Base-by-base conservation (phyloP, 1,139 yeast species). In the Yamadazyma mexicana region DNA sequence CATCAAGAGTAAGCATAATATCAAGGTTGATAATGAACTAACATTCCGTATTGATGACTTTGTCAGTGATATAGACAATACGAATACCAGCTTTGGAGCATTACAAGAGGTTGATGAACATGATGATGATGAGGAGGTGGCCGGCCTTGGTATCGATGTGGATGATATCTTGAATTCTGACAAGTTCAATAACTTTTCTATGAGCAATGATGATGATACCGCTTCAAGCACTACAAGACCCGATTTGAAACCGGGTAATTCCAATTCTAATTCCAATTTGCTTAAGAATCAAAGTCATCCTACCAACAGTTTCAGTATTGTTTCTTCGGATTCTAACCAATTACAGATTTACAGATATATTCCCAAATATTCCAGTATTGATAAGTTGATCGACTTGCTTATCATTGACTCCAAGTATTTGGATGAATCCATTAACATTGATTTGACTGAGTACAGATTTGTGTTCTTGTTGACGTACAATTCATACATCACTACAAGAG, bases 81-180 rank as follows among this genome's bases (percentile, higher is more conserved):
- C 34, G 14, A 30, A 18, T 7, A 36, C 27, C 23, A 55, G 52
- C 23, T 46, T 58, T 12, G 49, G 52, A 16, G 53, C 59, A 3
- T 42, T 59, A 24, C 61, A 51, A 28, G 56, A 53, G 4, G 52
- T 50, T 15, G 59, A 52, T 12, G 44, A 61, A 25, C 58, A 57
- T 2, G 68, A 61, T 26, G 59, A 61, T 39, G 62, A 54, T 16
- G 69, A 62, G 15, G 73, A 66, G 36, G 73, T 65, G 35, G 64
- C 61, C 12, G 68, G 70, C 1, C 70, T 68, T 33, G 77, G 75
- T 4, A 70, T 72, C 37, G 75, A 71, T 48, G 76, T 70, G 8
- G 77, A 72, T 48, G 73, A 64, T 41, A 66, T 72, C 37, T 57
- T 70, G 43, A 70, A 67, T 40, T 63, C 72, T 0, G 75, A 69